Base-by-base conservation (phyloP, 2,329 filamentous ascomycete species). In the Penicillium freii region DNA sequence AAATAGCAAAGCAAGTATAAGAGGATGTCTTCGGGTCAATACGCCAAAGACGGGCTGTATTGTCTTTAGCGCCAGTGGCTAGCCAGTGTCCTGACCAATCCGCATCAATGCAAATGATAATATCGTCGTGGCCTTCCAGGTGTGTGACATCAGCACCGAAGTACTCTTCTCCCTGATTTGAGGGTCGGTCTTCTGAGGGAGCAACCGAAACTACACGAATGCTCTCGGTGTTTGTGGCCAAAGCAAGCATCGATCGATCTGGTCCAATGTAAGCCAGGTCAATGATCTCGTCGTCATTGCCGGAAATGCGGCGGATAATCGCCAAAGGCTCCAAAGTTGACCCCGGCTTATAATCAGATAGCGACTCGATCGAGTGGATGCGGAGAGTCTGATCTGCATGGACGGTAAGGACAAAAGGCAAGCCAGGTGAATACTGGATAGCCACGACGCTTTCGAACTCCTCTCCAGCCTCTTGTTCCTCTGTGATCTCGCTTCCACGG, bases 1-100 rank as follows among this genome's bases (percentile, higher is more conserved):
- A 92, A 3, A 86, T 86, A 11, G 89, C 87, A 74, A 89, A 88
- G 72, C 90, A 95, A n/a, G 80, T 84, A 70, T 88, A 97, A 0
- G 89, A 89, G 56, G 86, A 82, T 58, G 86, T 88, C 21, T 81
- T 82, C 0, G 88, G 84, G 70, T 97, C 93, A 27, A 99, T 80
- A 52, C 89, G 84, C 94, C 94, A 99, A 36, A 99, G 77, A 62
- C 90, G 87, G 19, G 93, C 94, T 3, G 90, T 94, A 69, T 97
- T 99, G 73, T 99, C 94, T 76, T 99, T 99, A 23, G 94, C 91
- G 52, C 93, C 94, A 1, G 94, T 97, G 13, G 89, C 93, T 39
- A 99, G 84, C 94, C 94, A 99, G 72, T 94, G 87, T 0, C 95
- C 95, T 10, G 94, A 97, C 91, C 92, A 96, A 75, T 99, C 94